A percentile compares a stretch with the other conserved stretches of the same genome.
Evolutionary conservation across 257 asterid species (phyloP).

Genomic region (Ocimum tenuiflorum): DNA sequence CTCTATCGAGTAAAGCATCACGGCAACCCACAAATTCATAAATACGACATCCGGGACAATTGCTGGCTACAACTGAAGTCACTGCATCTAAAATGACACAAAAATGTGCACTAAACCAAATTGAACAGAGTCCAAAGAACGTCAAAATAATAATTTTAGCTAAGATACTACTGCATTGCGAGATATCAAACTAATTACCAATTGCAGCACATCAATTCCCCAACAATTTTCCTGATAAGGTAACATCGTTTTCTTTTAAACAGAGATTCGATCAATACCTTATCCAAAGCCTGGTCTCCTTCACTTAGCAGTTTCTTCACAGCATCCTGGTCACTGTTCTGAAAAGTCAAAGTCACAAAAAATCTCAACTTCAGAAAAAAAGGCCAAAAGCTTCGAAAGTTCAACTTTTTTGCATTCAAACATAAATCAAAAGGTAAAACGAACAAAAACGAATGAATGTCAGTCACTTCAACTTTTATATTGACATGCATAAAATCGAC

Average conservation of each 20-base stretch:
- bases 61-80: background rate
- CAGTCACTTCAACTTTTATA: background rate
- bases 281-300: constrained; percentile 25
- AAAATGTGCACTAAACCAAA: background rate
- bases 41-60: background rate
- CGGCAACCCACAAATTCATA: background rate
- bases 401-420: background rate
- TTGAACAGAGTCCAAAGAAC: background rate
- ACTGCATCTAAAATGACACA: background rate
- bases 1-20: background rate
- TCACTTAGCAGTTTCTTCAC: constrained; percentile 38
- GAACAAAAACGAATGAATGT: background rate
- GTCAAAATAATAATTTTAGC: background rate
- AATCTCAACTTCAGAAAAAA: background rate
- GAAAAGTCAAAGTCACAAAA: constrained; percentile 6
- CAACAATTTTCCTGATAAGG: background rate
- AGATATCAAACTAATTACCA: background rate
- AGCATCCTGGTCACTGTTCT: constrained; percentile 65
- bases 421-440: background rate
- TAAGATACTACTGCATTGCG: background rate
- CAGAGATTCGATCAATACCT: constrained; percentile 33
- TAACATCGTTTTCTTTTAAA: background rate
- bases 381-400: background rate
- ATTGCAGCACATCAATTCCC: background rate
- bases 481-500: background rate